These are phyloP conservation scores for Eimeria tenella DNA, from an alignment of 169 alveolate species.

Conservation along the genomic window DNA sequence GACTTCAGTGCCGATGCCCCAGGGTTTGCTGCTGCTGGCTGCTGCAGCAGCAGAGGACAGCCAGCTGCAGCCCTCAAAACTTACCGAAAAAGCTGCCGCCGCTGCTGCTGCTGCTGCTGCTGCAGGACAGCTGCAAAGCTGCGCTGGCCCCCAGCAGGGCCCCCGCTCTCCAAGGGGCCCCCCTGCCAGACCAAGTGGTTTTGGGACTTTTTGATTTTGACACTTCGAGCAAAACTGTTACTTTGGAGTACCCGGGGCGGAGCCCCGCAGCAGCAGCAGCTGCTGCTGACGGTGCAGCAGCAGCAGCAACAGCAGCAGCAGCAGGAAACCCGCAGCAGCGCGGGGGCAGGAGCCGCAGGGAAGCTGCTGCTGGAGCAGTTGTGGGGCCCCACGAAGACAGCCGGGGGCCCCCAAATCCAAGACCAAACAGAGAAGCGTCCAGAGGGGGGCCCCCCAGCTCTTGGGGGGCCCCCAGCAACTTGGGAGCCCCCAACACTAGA, in stretches of 20 bases:
- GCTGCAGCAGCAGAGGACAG: no score
- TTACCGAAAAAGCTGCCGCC: no score
- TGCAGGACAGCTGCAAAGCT: neutral
- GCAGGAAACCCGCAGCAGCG: neutral
- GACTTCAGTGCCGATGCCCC: no score
- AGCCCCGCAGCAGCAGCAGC: neutral
- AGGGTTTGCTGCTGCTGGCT: no score
- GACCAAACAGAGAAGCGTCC: no score
- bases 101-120: no score
- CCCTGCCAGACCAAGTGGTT: slow-evolving; percentile 32
- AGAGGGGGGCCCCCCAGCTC: no score
- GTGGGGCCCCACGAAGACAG: neutral
- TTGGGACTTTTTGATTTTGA: neutral
- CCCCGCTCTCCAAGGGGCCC: neutral
- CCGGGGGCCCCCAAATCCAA: no score
- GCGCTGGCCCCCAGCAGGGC: neutral
- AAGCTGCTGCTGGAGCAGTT: neutral
- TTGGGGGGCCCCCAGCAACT: no score
- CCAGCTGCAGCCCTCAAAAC: no score
- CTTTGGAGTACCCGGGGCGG: slow-evolving; percentile 1
- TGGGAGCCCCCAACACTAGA: neutral
- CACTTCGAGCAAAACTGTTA: neutral
- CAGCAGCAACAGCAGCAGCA: slow-evolving; percentile 18
- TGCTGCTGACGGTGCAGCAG: neutral
- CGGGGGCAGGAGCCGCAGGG: slow-evolving; percentile 1